These are phyloP conservation scores for Datura wrightii DNA, from an alignment of 257 asterid species.

Conservation along the genomic window DNA sequence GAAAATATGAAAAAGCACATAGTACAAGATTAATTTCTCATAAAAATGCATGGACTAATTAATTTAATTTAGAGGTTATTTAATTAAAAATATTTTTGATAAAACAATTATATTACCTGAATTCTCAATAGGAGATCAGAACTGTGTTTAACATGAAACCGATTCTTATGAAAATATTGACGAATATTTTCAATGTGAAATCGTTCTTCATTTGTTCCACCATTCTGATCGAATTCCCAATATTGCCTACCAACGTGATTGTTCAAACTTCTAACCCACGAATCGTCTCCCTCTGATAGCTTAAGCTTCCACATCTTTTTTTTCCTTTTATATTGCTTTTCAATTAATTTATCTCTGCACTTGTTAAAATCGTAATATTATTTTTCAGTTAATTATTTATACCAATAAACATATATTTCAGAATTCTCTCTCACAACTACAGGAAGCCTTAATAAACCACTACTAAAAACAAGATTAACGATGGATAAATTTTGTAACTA, in stretches of 20 bases:
- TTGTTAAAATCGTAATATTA: background rate
- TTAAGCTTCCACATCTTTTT: slow-evolving; percentile 46
- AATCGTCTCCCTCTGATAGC: slow-evolving; percentile 36
- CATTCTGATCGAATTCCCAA: slow-evolving; percentile 65
- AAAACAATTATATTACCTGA: slow-evolving; percentile 49
- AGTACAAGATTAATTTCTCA: background rate
- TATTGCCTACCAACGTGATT: slow-evolving; percentile 47
- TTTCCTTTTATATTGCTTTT: background rate
- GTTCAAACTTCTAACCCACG: slow-evolving; percentile 39
- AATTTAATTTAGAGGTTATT: background rate
- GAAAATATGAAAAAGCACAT: background rate
- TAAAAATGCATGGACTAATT: background rate
- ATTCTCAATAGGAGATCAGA: slow-evolving; percentile 75
- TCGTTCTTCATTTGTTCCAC: slow-evolving; percentile 48
- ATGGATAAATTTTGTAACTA: background rate
- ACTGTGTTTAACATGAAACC: slow-evolving; percentile 55
- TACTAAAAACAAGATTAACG: too few species aligned
- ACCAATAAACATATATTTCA: too few species aligned
- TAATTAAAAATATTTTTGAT: too few species aligned
- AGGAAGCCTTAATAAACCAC: too few species aligned
- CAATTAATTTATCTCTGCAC: background rate
- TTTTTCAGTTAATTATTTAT: background rate
- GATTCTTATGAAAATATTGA: slow-evolving; percentile 44
- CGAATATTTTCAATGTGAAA: slow-evolving; percentile 54
- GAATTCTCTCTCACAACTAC: too few species aligned